A percentile compares a stretch with the other conserved stretches of the same genome.
Conservation (phyloP, 768 basidiomycete genomes). For the Filobasidium floriforme region DNA sequence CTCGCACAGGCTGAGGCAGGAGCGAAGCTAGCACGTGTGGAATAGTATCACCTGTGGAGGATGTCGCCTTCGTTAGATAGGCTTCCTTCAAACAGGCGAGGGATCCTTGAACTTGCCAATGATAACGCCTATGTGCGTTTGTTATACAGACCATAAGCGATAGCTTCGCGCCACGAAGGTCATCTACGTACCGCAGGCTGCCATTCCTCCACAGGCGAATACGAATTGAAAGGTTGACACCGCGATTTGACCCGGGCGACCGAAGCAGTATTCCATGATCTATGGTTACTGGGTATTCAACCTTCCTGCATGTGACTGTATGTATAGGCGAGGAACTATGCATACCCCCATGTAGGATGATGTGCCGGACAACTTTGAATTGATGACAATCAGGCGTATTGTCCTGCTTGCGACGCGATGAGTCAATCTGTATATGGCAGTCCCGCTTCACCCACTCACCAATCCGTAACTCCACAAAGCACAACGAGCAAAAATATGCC, state of each 20-base stretch:
- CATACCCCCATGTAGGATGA: slow-evolving; percentile 69
- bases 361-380: slow-evolving; percentile 89
- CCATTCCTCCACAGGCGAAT: slow-evolving; percentile 81
- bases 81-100: background rate
- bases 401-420: slow-evolving; percentile 57
- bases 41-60: slow-evolving; percentile 76
- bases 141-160: background rate
- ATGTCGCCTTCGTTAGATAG: background rate
- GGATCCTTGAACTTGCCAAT: background rate
- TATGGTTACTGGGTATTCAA: slow-evolving; percentile 34
- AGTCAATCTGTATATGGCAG: no score
- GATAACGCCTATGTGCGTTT: background rate
- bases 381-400: slow-evolving; percentile 86
- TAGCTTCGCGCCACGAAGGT: background rate
- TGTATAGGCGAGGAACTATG: background rate
- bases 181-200: background rate
- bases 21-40: slow-evolving; percentile 83
- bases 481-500: slow-evolving; percentile 74
- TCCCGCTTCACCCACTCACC: slow-evolving; percentile 23
- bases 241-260: slow-evolving; percentile 77
- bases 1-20: slow-evolving; percentile 57
- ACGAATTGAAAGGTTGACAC: slow-evolving; percentile 96
- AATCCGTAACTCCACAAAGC: slow-evolving; percentile 68
- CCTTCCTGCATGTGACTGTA: background rate
- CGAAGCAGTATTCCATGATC: slow-evolving; percentile 90